Evolutionary conservation across 495 filamentous ascomycete genomes (phyloP), one percentile per base, ranked within the genome.

Genomic region (Lasiosphaeria miniovina): DNA sequence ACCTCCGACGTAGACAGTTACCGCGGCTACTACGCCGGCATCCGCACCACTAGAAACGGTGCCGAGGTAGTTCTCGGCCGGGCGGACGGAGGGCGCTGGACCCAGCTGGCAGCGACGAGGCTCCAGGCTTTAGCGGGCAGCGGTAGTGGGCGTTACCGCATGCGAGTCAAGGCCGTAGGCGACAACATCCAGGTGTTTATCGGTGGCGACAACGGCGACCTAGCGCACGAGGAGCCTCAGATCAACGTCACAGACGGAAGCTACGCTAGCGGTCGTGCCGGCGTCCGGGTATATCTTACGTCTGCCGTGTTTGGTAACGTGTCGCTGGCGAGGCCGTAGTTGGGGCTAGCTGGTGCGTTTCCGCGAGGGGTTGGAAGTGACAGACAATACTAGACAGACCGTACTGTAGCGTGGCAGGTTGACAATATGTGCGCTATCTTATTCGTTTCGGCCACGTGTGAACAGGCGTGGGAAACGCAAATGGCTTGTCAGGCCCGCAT

Each of bases 101-200:
- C 40, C 0, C 14, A 32, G 14, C 33, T 69, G 4, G 36, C 46
- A 2, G 17, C 56, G 33, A 45, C 49, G 1, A 24, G 24, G 24
- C 24, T 24, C 2, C 24, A 24, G 24, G 35, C 31, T 3, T 53
- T 59, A 49, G 36, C 60, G 8, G 50, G 65, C 17, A 45, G 24
- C 3, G 31, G 36, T 7, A 57, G 36, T 2, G 54, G 17, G 14
- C 60, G 70, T 24, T 56, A 69, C 45, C 46, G 52, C 12, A 10
- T 72, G 34, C 64, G 59, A 41, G 57, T 72, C 8, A 60, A 32
- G 6, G 68, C 64, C 9, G 35, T 66, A 36, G 65, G 52, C 4
- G 54, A 34, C 34, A 12, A 66, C 5, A 66, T 72, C 32, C 63
- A 36, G 3, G 62, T 72, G 12, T 72, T 61, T 36, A 55, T 72